These are phyloP conservation scores for Starmerella kuoi DNA, from an alignment of 805 yeast species.

Conservation along the genomic window DNA sequence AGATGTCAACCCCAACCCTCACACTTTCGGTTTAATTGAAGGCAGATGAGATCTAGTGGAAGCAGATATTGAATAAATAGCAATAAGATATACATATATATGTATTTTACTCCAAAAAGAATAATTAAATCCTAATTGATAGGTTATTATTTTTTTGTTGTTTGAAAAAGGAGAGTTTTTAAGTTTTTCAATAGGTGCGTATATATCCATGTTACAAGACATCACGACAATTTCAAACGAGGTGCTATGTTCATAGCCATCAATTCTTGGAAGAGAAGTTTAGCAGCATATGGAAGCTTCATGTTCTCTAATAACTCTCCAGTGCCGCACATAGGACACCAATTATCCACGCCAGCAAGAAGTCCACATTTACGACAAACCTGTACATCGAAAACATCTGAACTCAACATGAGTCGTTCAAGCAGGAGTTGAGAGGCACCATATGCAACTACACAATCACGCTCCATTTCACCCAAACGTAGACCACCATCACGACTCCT, in stretches of 20 bases:
- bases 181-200: too few relatives aligned
- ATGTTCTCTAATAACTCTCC: slow-evolving; percentile 76
- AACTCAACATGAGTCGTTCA: slow-evolving; percentile 90
- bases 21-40: too few relatives aligned
- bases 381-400: slow-evolving; percentile 97
- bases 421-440: slow-evolving; percentile 92
- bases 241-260: slow-evolving; percentile 99
- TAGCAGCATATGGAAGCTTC: slow-evolving; percentile 99
- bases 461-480: slow-evolving; percentile 98
- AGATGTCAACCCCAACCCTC: too few relatives aligned
- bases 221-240: slow-evolving; percentile 59
- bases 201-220: too few relatives aligned
- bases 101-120: too few relatives aligned
- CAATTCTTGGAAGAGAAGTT: slow-evolving; percentile 88
- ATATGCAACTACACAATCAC: slow-evolving; percentile 98
- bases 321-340: slow-evolving; percentile 95
- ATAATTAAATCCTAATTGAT: too few relatives aligned
- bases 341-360: slow-evolving; percentile 83
- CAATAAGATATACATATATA: too few relatives aligned
- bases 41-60: too few relatives aligned
- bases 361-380: slow-evolving; percentile 88
- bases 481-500: slow-evolving; percentile 98
- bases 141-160: too few relatives aligned
- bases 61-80: too few relatives aligned
- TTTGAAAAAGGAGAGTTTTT: too few relatives aligned